Evolutionary conservation across 176 grass and related monocot species (phyloP).

Genomic region (Saccharum officinarum): DNA sequence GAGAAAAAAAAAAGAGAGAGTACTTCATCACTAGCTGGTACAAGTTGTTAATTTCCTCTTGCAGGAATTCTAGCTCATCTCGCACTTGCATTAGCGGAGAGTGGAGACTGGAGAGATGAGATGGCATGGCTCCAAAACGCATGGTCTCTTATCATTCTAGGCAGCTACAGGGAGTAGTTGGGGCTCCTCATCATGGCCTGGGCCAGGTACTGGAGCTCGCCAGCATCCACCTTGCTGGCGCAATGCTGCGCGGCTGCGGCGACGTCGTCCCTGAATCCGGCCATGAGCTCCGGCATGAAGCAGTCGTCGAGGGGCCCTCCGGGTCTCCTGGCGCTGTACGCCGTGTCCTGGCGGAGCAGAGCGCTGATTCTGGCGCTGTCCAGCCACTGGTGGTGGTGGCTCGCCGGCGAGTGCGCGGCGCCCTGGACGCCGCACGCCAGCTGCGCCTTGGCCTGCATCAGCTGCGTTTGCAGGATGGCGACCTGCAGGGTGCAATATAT

Average conservation of each 20-base stretch:
- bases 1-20: not conserved
- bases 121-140: not conserved
- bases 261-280: slow-evolving; percentile 48
- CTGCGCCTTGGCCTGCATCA: slow-evolving; percentile 88
- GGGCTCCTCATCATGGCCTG: slow-evolving; percentile 82
- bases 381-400: slow-evolving; percentile 54
- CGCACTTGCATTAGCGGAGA: not conserved
- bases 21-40: slow-evolving; percentile 10
- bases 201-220: slow-evolving; percentile 84
- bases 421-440: slow-evolving; percentile 52
- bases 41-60: slow-evolving; percentile 31
- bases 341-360: slow-evolving; percentile 31
- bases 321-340: slow-evolving; percentile 44
- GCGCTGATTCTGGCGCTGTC: slow-evolving; percentile 38
- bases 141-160: not conserved
- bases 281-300: slow-evolving; percentile 47
- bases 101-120: slow-evolving; percentile 7
- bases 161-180: slow-evolving; percentile 53
- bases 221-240: slow-evolving; percentile 51
- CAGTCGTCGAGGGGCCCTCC: slow-evolving; percentile 28
- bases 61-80: slow-evolving; percentile 20
- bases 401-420: slow-evolving; percentile 15
- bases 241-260: slow-evolving; percentile 51
- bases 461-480: slow-evolving; percentile 82
- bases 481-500: slow-evolving; percentile 7